Percentiles rank a stretch among this genome's conserved stretches.
phyloP scores from a whole-genome alignment of 192 early-diverging fungal genomes.

The Chytriomyces sp. region DNA sequence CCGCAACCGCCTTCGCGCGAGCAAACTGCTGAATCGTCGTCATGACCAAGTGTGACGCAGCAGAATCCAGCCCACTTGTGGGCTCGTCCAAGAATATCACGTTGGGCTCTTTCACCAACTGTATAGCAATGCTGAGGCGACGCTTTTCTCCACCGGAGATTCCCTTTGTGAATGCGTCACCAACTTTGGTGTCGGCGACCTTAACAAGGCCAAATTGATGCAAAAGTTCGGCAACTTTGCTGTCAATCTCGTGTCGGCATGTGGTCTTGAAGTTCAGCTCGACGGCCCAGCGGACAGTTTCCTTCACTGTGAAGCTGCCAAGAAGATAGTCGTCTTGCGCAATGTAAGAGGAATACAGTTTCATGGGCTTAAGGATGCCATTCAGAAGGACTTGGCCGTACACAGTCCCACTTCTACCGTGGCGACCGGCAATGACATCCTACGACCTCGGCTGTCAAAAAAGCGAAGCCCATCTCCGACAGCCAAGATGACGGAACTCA shows the following conservation, averaged over 20 bases:
- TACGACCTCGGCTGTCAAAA: not conserved
- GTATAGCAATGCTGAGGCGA: conserved; percentile 73
- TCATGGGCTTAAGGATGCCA: conserved; percentile 28
- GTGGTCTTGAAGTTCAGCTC: not conserved
- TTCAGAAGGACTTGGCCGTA: conserved; percentile 28
- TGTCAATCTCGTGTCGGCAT: conserved; percentile 43
- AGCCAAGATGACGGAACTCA: not conserved
- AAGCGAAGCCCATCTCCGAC: not conserved
- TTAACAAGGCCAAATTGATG: conserved; percentile 57
- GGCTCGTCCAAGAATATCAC: conserved; percentile 61
- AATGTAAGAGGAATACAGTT: conserved; percentile 28
- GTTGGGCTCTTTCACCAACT: conserved; percentile 62
- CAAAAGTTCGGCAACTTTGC: conserved; percentile 60
- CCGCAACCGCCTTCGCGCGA: not conserved
- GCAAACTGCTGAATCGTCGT: conserved; percentile 4
- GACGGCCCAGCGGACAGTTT: conserved; percentile 28
- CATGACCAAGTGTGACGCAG: conserved; percentile 64
- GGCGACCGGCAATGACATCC: not conserved
- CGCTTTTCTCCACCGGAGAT: conserved; percentile 79
- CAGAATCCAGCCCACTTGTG: conserved; percentile 57
- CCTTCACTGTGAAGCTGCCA: conserved; percentile 62
- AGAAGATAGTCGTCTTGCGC: conserved; percentile 38
- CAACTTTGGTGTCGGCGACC: conserved; percentile 60
- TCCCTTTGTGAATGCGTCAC: conserved; percentile 70
- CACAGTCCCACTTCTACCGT: not conserved